Conservation (phyloP, 2,329 filamentous ascomycete genomes). For the Myriosclerotinia curreyana region DNA sequence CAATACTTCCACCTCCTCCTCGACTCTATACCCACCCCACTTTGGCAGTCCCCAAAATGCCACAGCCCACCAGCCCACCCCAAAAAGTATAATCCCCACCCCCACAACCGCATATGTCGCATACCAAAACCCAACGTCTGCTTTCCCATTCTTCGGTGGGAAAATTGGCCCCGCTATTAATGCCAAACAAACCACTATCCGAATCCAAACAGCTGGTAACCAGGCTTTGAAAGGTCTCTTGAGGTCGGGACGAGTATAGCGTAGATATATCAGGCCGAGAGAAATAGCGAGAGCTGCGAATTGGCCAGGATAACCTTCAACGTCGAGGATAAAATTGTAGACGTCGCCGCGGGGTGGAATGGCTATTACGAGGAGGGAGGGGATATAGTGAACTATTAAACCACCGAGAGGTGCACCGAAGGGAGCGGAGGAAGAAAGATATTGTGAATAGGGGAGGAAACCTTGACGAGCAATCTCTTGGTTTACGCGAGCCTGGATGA, state of each 20-base stretch:
- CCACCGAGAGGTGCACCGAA: constrained; percentile 38
- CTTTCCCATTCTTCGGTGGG: constrained; percentile 43
- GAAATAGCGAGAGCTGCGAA: constrained; percentile 43
- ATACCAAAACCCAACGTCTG: constrained; percentile 48
- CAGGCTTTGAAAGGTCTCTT: constrained; percentile 36
- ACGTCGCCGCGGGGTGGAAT: constrained; percentile 46
- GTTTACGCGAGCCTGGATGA: constrained; percentile 45
- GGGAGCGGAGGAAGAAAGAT: constrained; percentile 36
- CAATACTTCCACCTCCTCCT: constrained; percentile 58
- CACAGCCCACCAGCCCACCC: constrained; percentile 64
- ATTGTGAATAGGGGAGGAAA: constrained; percentile 45
- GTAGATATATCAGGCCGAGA: constrained; percentile 45
- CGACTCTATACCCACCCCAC: constrained; percentile 57
- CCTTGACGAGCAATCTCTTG: constrained; percentile 50
- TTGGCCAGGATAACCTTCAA: constrained; percentile 45
- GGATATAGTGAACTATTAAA: constrained; percentile 59
- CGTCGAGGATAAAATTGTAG: constrained; percentile 41
- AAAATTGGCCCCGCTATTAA: constrained; percentile 41
- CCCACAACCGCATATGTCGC: constrained; percentile 55
- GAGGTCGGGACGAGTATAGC: constrained; percentile 49
- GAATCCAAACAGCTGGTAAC: constrained; percentile 38
- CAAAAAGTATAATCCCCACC: constrained; percentile 52
- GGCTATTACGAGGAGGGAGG: constrained; percentile 55
- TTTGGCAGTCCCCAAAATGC: constrained; percentile 61
- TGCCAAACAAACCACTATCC: constrained; percentile 35